Evolutionary conservation across 2,329 filamentous ascomycete species (phyloP).

Genomic region (Colletotrichum spaethianum): DNA sequence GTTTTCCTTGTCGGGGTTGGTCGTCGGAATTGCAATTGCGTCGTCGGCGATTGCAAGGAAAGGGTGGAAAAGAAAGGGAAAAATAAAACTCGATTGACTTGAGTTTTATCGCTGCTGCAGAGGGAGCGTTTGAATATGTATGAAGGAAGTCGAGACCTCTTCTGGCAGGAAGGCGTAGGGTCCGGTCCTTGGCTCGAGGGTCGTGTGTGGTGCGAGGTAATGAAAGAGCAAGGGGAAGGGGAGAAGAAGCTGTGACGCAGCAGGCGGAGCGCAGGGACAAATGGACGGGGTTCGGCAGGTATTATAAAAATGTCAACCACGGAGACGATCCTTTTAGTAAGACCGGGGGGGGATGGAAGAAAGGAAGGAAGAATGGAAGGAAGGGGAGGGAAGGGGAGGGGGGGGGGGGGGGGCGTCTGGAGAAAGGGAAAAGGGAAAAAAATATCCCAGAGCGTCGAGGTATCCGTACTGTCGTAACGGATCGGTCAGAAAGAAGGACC

Average conservation of each 20-base stretch:
- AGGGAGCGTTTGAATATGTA: constrained; percentile 35
- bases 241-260: constrained; percentile 39
- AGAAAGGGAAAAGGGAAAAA: not conserved
- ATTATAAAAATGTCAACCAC: constrained; percentile 42
- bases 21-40: not conserved
- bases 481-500: constrained; percentile 30
- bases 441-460: constrained; percentile 7
- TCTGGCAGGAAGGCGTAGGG: constrained; percentile 20
- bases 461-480: constrained; percentile 11
- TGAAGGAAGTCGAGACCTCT: constrained; percentile 3
- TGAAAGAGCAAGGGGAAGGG: constrained; percentile 29
- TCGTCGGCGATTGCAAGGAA: constrained; percentile 28
- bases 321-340: constrained; percentile 41
- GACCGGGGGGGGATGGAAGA: constrained; percentile 34
- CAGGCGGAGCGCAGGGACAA: constrained; percentile 37
- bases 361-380: constrained; percentile 7
- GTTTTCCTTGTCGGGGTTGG: constrained; percentile 11
- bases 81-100: constrained; percentile 32
- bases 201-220: not conserved
- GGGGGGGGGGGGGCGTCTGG: constrained; percentile 12
- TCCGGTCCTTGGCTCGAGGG: constrained; percentile 15
- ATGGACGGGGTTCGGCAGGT: constrained; percentile 40
- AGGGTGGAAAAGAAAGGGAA: constrained; percentile 16
- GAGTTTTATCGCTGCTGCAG: constrained; percentile 25
- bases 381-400: not conserved